Conservation (phyloP, 495 filamentous ascomycete genomes). For the Trichoderma reesei region DNA sequence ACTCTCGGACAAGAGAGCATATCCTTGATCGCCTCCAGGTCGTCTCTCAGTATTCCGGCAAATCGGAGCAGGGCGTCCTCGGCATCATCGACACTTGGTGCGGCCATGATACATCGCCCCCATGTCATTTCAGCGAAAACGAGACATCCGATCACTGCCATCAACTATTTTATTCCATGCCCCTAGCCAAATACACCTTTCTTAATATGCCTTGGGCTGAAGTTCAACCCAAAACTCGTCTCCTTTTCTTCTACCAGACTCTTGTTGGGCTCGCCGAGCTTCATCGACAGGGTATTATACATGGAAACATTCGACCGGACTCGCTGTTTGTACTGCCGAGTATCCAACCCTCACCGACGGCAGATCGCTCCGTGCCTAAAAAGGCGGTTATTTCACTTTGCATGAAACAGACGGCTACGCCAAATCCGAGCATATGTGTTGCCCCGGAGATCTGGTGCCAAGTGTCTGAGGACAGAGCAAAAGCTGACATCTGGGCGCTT, state of each 20-base stretch:
- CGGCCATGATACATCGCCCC: background rate
- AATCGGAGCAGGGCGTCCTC: background rate
- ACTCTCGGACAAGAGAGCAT: background rate
- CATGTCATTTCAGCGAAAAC: background rate
- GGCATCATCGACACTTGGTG: background rate
- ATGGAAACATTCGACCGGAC: background rate
- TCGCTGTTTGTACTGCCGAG: background rate
- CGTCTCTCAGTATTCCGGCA: background rate
- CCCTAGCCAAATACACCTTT: background rate
- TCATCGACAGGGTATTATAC: background rate
- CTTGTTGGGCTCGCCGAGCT: background rate
- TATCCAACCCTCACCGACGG: background rate
- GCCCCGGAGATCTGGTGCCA: background rate
- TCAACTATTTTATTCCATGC: background rate
- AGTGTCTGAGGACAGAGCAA: background rate
- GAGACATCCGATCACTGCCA: background rate
- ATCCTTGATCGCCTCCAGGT: background rate
- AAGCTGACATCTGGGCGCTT: background rate
- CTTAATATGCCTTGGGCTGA: background rate
- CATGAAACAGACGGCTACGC: background rate
- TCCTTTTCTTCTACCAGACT: background rate
- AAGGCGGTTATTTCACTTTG: background rate
- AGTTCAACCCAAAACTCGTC: background rate
- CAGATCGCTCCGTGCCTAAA: background rate
- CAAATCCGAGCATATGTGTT: background rate